phyloP scores from a whole-genome alignment of 371 early-diverging fungal species.

The Rhizopus microsporus region DNA sequence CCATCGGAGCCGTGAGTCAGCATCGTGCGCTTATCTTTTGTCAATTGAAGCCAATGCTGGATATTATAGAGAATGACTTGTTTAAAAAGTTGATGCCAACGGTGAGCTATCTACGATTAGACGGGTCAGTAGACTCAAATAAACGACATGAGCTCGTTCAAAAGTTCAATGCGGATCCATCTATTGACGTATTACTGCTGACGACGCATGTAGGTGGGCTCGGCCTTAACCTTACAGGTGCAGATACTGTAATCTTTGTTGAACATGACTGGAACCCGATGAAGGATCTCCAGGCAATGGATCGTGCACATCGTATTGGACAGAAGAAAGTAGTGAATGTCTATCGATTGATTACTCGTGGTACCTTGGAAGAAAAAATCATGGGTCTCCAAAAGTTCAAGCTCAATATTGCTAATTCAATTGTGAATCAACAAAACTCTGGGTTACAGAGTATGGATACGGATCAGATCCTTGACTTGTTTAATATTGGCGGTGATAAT shows the following conservation, averaged over 20 bases:
- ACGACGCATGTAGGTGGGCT: slow-evolving; percentile 99
- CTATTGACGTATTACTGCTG: slow-evolving; percentile 93
- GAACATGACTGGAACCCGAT: slow-evolving; percentile 99
- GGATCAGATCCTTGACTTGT: slow-evolving; percentile 92
- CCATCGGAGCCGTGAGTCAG: slow-evolving; percentile 69
- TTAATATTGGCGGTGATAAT: slow-evolving; percentile 61
- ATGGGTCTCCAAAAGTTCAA: slow-evolving; percentile 99
- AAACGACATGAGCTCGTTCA: slow-evolving; percentile 90
- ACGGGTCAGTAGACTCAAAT: slow-evolving; percentile 89
- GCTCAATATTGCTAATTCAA: slow-evolving; percentile 95
- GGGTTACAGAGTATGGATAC: slow-evolving; percentile 93
- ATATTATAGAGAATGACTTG: slow-evolving; percentile 92
- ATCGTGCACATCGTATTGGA: slow-evolving; percentile 96
- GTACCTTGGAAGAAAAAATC: slow-evolving; percentile 95
- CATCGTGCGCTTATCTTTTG: slow-evolving; percentile 98
- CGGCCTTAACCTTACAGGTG: slow-evolving; percentile 98
- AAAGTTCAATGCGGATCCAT: slow-evolving; percentile 95
- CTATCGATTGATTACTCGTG: slow-evolving; percentile 87
- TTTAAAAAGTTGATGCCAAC: slow-evolving; percentile 81
- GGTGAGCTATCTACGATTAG: slow-evolving; percentile 95
- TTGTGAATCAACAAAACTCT: slow-evolving; percentile 98
- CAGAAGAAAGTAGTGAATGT: slow-evolving; percentile 98
- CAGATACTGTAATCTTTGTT: slow-evolving; percentile 99
- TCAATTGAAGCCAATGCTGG: slow-evolving; percentile 96
- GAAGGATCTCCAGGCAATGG: slow-evolving; percentile 97